Conservation (phyloP, 2,329 filamentous ascomycete species). For the Xylaria sp. region DNA sequence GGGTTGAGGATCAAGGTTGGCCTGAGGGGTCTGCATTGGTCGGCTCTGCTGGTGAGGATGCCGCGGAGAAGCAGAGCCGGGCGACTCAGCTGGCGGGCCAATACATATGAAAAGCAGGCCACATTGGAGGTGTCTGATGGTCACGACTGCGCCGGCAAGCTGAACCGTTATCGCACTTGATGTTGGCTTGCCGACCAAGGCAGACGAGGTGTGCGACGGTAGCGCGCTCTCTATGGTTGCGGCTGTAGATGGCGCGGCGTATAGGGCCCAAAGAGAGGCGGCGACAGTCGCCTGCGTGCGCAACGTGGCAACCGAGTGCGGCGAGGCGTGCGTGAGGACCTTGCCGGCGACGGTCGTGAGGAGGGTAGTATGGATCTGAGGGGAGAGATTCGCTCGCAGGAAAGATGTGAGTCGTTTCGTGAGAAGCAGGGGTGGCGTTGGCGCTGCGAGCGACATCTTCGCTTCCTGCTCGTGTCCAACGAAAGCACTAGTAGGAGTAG, state of each 20-base stretch:
- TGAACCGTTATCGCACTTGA: conserved; percentile 65
- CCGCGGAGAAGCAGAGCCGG: conserved; percentile 36
- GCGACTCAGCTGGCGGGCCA: conserved; percentile 50
- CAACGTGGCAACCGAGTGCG: conserved; percentile 65
- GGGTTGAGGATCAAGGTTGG: conserved; percentile 46
- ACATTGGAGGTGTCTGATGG: conserved; percentile 67
- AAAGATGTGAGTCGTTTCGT: conserved; percentile 73
- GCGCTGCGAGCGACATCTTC: conserved; percentile 48
- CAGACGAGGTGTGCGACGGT: conserved; percentile 43
- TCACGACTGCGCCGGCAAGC: conserved; percentile 67
- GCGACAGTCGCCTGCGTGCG: conserved; percentile 73
- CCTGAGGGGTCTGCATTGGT: conserved; percentile 41
- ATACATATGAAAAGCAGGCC: conserved; percentile 72
- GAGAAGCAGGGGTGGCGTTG: conserved; percentile 69
- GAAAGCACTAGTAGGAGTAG: not conserved
- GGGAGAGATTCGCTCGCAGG: conserved; percentile 67
- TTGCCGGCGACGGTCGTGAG: conserved; percentile 70
- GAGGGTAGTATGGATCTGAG: conserved; percentile 68
- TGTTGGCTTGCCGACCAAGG: conserved; percentile 36
- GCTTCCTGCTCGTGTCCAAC: not conserved
- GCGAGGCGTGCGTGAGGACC: conserved; percentile 70
- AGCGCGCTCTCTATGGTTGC: conserved; percentile 57
- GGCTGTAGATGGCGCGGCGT: conserved; percentile 58
- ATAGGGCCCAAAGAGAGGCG: conserved; percentile 69
- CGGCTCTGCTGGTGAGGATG: conserved; percentile 40